Conservation (phyloP, 345 rosid genomes). For the Erodium maritimum region DNA sequence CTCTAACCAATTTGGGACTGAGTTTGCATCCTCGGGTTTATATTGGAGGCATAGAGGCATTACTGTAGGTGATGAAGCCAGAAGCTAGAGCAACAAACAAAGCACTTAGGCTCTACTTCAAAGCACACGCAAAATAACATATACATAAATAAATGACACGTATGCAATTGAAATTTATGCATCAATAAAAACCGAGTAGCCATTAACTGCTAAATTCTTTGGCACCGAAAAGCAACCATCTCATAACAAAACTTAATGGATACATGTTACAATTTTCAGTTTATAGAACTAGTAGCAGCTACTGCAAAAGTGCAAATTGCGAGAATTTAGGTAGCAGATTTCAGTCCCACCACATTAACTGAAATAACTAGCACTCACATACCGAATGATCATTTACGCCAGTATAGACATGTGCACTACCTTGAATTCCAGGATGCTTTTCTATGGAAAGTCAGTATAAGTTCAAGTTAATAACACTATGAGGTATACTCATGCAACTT, state of each 20-base stretch:
- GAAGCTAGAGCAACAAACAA: conserved; percentile 45
- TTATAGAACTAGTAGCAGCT: neutral
- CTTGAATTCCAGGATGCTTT: neutral
- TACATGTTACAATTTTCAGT: neutral
- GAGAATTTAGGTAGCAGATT: too few relatives aligned
- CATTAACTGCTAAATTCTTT: neutral
- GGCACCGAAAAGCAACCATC: conserved; percentile 1
- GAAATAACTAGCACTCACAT: neutral
- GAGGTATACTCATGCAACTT: too few relatives aligned
- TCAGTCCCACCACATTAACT: neutral
- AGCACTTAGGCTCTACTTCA: conserved; percentile 9
- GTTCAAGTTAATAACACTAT: neutral
- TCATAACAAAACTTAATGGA: neutral
- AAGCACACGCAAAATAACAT: neutral
- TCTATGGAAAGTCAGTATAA: neutral
- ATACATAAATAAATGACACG: neutral
- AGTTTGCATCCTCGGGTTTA: conserved; percentile 46
- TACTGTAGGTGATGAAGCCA: conserved; percentile 55
- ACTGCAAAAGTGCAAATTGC: neutral
- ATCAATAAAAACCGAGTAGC: neutral
- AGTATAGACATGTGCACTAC: neutral
- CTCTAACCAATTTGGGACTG: conserved; percentile 63
- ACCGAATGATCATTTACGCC: neutral
- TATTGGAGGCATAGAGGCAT: conserved; percentile 46
- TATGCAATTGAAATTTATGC: neutral